These are phyloP conservation scores for Boechera retrofracta DNA, from an alignment of 345 rosid species.

Conservation along the genomic window DNA sequence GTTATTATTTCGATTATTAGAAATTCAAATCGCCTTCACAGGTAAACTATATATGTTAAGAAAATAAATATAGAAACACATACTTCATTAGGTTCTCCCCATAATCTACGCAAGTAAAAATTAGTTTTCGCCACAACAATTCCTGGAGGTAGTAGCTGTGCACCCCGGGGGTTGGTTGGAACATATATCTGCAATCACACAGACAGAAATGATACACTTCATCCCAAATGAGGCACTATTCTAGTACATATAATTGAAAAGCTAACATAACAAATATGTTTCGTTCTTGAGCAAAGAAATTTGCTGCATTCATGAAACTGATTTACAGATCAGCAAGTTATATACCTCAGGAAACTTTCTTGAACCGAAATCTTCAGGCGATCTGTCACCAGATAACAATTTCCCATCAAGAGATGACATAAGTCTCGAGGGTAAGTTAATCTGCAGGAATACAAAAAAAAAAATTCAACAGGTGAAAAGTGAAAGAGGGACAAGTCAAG, in stretches of 20 bases:
- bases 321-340: conserved; percentile 5
- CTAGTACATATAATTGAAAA: background rate
- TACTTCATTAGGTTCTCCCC: conserved; percentile 98
- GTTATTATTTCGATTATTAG: background rate
- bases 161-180: conserved; percentile 88
- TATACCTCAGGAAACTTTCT: conserved; percentile 56
- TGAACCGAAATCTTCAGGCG: conserved; percentile 48
- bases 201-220: background rate
- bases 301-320: too few species aligned
- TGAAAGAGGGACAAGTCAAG: background rate
- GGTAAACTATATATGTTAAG: background rate
- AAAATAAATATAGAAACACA: conserved; percentile 2
- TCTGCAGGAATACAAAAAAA: conserved; percentile 51
- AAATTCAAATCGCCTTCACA: background rate
- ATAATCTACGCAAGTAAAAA: conserved; percentile 78
- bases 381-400: conserved; percentile 38
- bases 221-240: background rate
- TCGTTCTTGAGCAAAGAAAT: too few species aligned
- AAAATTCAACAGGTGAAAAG: conserved; percentile 30
- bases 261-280: background rate
- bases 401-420: conserved; percentile 54
- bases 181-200: conserved; percentile 66
- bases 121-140: conserved; percentile 80
- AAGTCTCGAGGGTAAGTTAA: conserved; percentile 61
- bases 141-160: conserved; percentile 85